Percentiles rank a stretch among this genome's conserved stretches.
Conservation (phyloP, 1,284 basidiomycete genomes). For the Papiliotrema fonsecae region DNA sequence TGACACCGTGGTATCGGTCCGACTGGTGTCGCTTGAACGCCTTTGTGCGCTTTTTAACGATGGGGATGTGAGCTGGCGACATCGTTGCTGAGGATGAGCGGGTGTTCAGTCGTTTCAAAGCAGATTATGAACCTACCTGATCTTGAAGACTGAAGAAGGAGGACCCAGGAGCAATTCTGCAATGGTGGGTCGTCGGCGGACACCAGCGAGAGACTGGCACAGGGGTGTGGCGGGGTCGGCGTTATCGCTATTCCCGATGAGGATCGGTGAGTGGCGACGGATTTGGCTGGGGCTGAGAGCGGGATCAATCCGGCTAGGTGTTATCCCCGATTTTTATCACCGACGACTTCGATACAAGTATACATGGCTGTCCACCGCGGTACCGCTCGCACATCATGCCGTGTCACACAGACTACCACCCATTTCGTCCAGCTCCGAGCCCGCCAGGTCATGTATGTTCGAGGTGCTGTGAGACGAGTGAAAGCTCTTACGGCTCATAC, state of each 20-base stretch:
- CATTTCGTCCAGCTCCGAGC: no score
- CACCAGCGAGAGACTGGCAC: neutral
- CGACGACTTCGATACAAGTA: neutral
- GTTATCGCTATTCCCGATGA: neutral
- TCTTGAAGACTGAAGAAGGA: neutral
- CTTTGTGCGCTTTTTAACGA: slow-evolving; percentile 95
- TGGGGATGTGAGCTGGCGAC: slow-evolving; percentile 73
- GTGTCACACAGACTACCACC: no score
- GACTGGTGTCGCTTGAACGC: slow-evolving; percentile 98
- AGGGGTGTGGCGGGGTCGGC: neutral
- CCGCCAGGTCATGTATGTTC: no score
- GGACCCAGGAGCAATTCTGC: neutral
- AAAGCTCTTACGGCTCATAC: no score
- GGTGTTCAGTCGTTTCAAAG: neutral
- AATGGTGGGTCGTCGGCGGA: neutral
- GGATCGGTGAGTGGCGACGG: neutral
- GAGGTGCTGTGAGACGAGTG: no score
- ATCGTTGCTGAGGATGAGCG: slow-evolving; percentile 52
- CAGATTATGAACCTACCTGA: neutral
- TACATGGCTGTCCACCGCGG: neutral
- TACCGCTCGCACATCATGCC: no score
- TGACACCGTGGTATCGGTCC: slow-evolving; percentile 89
- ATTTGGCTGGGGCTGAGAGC: neutral
- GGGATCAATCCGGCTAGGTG: neutral
- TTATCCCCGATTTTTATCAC: slow-evolving; percentile 1